Conservation (phyloP, 2,329 filamentous ascomycete genomes). For the Hymenoscyphus scutula region DNA sequence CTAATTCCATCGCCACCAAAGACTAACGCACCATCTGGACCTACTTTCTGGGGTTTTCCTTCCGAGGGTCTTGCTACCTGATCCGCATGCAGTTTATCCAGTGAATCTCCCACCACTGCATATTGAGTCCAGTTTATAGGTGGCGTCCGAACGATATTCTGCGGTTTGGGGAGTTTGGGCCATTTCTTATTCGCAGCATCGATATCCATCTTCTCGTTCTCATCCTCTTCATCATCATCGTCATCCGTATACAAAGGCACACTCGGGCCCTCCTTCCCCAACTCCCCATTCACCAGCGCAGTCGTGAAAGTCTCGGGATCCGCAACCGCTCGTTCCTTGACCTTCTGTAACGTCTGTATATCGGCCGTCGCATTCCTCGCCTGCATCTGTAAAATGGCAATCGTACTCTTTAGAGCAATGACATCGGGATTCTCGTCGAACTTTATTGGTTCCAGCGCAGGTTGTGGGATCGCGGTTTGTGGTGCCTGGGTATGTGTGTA, state of each 20-base stretch:
- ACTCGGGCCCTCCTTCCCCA: conserved; percentile 39
- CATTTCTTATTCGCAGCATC: conserved; percentile 42
- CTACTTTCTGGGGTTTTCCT: conserved; percentile 48
- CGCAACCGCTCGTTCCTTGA: conserved; percentile 68
- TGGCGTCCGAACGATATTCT: conserved; percentile 81
- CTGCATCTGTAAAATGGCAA: conserved; percentile 85
- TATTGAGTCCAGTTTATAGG: conserved; percentile 96
- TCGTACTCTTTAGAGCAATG: conserved; percentile 79
- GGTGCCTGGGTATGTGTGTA: conserved; percentile 47
- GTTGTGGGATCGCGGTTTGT: conserved; percentile 42
- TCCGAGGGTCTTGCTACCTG: conserved; percentile 65
- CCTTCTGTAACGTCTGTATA: conserved; percentile 64
- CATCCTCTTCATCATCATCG: conserved; percentile 36
- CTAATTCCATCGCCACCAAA: conserved; percentile 40
- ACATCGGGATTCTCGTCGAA: conserved; percentile 76
- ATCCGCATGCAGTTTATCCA: conserved; percentile 82
- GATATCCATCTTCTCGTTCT: conserved; percentile 28
- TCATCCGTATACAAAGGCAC: conserved; percentile 26
- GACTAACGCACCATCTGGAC: conserved; percentile 48
- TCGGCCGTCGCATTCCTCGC: conserved; percentile 74
- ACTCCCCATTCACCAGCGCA: conserved; percentile 63
- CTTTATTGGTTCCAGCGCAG: conserved; percentile 49
- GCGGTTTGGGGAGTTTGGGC: conserved; percentile 68
- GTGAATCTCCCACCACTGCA: conserved; percentile 77
- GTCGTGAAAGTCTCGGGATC: conserved; percentile 70